Conservation (phyloP, 2,329 filamentous ascomycete species). For the Stachybotrys chlorohalonatus region DNA sequence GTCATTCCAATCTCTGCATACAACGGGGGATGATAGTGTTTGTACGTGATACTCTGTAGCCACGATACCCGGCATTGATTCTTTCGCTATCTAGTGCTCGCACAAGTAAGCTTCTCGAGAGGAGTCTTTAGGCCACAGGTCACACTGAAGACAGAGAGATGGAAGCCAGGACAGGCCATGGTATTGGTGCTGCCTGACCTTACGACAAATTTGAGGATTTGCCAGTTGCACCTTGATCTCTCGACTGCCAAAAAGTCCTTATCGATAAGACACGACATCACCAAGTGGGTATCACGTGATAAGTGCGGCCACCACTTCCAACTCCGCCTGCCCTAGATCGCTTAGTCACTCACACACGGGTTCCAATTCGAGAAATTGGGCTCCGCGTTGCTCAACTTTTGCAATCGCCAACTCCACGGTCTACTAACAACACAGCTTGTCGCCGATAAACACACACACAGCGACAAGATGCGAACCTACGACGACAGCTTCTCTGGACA, state of each 20-base stretch:
- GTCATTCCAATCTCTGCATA: background rate
- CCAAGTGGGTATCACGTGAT: background rate
- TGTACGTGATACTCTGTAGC: too few species aligned
- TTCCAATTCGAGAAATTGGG: conserved; percentile 31
- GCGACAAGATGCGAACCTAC: conserved; percentile 56
- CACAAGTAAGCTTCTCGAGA: too few species aligned
- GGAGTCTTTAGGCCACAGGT: too few species aligned
- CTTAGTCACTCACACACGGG: conserved; percentile 31
- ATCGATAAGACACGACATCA: background rate
- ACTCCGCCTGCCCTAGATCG: conserved; percentile 27
- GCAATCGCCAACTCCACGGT: conserved; percentile 28
- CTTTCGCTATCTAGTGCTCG: too few species aligned
- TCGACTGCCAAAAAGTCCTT: background rate
- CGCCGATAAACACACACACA: conserved; percentile 26
- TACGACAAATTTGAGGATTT: background rate
- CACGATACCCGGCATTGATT: too few species aligned
- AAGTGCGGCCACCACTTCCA: conserved; percentile 4
- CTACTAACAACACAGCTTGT: conserved; percentile 32
- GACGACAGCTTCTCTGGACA: conserved; percentile 57
- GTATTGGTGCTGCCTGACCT: too few species aligned
- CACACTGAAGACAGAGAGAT: too few species aligned
- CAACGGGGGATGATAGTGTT: too few species aligned
- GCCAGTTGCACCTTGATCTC: background rate
- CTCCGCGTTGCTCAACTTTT: conserved; percentile 23
- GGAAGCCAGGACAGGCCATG: too few species aligned